These are phyloP conservation scores for Agastache rugosa DNA, from an alignment of 257 asterid genomes.

Conservation along the genomic window DNA sequence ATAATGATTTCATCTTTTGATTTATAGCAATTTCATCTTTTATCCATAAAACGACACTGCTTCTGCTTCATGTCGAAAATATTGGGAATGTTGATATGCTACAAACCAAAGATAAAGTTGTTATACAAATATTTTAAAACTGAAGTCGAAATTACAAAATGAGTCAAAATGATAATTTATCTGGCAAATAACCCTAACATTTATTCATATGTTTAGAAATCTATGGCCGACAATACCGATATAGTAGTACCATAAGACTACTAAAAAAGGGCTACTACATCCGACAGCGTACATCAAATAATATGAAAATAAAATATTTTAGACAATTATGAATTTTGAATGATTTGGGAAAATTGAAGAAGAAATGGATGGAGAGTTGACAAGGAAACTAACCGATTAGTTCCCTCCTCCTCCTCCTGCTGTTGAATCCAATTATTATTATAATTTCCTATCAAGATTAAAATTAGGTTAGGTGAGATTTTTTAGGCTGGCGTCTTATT, in stretches of 20 bases:
- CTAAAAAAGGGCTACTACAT: neutral
- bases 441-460: slow-evolving; percentile 15
- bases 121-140: too few species aligned
- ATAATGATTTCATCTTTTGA: too few species aligned
- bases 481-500: slow-evolving; percentile 20
- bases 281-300: neutral
- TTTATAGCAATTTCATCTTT: too few species aligned
- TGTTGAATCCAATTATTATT: slow-evolving; percentile 21
- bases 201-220: neutral
- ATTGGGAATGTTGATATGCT: too few species aligned
- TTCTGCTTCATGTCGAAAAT: too few species aligned
- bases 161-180: too few species aligned
- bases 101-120: too few species aligned
- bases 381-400: slow-evolving; percentile 35
- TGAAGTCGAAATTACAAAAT: too few species aligned
- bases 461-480: slow-evolving; percentile 26
- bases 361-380: slow-evolving; percentile 8
- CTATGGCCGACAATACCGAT: neutral
- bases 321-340: neutral
- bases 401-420: neutral
- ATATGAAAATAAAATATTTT: too few species aligned
- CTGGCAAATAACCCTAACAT: too few species aligned
- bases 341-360: neutral
- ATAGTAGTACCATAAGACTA: neutral
- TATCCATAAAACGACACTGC: too few species aligned